These are phyloP conservation scores for Oryza brachyantha DNA, from an alignment of 176 grass and related monocot species.

Conservation along the genomic window DNA sequence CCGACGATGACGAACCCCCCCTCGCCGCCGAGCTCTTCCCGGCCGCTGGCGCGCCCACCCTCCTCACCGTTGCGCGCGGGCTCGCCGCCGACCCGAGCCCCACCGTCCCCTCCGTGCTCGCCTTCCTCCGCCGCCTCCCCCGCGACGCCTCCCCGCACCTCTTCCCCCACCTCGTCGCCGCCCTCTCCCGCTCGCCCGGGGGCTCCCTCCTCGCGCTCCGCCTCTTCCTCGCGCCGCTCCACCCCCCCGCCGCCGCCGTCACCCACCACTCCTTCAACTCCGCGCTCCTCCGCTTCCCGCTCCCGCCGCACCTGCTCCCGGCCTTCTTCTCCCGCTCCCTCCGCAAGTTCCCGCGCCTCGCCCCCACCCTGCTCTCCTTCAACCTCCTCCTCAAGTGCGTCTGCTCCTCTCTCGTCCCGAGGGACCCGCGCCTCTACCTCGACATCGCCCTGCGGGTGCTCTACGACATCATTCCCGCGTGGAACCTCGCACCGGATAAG, in stretches of 20 bases:
- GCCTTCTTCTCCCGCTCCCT: constrained; percentile 44
- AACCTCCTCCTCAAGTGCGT: constrained; percentile 83
- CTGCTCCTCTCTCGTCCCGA: constrained; percentile 23
- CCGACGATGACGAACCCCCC: constrained; percentile 28
- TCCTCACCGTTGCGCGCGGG: constrained; percentile 52
- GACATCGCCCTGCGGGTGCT: constrained; percentile 35
- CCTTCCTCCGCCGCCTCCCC: constrained; percentile 44
- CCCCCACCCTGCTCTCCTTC: constrained; percentile 59
- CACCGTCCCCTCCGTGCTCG: constrained; percentile 33
- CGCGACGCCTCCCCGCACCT: constrained; percentile 41
- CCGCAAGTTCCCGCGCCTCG: constrained; percentile 40
- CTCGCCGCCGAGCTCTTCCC: constrained; percentile 62
- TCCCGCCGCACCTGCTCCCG: constrained; percentile 44
- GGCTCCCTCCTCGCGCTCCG: constrained; percentile 32
- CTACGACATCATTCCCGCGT: constrained; percentile 41
- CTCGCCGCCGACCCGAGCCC: constrained; percentile 30
- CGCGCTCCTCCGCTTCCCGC: constrained; percentile 43
- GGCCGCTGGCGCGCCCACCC: constrained; percentile 44
- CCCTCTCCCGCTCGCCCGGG: constrained; percentile 38
- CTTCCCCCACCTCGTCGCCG: constrained; percentile 64
- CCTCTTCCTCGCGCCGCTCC: constrained; percentile 50
- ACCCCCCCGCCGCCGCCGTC: constrained; percentile 2
- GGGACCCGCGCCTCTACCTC: constrained; percentile 34
- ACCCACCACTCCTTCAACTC: constrained; percentile 51
- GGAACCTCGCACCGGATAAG: constrained; percentile 63